Evolutionary conservation across 805 yeast species (phyloP).

Genomic region (Cyberlindnera veronae): DNA sequence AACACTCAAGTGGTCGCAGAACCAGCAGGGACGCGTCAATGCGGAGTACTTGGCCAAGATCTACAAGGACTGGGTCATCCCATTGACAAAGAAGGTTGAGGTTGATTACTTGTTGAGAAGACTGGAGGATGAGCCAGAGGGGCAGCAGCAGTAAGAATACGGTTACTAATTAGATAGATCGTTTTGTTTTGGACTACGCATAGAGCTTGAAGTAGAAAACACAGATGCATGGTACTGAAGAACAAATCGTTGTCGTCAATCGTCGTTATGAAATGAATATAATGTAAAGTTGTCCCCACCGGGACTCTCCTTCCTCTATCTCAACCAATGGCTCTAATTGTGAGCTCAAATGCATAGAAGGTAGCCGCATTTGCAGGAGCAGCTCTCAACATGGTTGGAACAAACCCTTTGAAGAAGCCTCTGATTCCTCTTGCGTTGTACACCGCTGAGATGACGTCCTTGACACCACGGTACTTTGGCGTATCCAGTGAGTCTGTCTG

Average conservation of each 20-base stretch:
- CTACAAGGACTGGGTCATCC: conserved; percentile 86
- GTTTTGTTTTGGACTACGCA: neutral
- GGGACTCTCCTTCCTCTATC: too few species aligned
- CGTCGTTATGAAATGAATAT: neutral
- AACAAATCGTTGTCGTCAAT: conserved; percentile 1
- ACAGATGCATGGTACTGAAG: too few species aligned
- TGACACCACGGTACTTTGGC: conserved; percentile 56
- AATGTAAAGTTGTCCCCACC: too few species aligned
- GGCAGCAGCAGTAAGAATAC: neutral
- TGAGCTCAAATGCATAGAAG: conserved; percentile 86
- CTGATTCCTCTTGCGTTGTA: conserved; percentile 56
- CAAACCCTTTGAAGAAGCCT: conserved; percentile 87
- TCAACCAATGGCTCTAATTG: conserved; percentile 53
- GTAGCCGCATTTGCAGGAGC: conserved; percentile 99
- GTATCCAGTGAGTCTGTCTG: conserved; percentile 67
- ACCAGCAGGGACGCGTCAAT: conserved; percentile 66
- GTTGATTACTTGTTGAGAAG: conserved; percentile 86
- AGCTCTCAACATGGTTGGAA: conserved; percentile 91
- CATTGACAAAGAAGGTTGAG: conserved; percentile 92
- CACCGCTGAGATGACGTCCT: conserved; percentile 56
- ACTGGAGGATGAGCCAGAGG: conserved; percentile 51
- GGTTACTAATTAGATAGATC: neutral
- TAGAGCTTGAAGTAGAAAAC: neutral
- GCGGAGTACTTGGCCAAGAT: conserved; percentile 80
- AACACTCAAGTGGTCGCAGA: conserved; percentile 63